A percentile compares a stretch with the other conserved stretches of the same genome.
Evolutionary conservation across 331 rosid species (phyloP).

Genomic region (Quercus lobata): DNA sequence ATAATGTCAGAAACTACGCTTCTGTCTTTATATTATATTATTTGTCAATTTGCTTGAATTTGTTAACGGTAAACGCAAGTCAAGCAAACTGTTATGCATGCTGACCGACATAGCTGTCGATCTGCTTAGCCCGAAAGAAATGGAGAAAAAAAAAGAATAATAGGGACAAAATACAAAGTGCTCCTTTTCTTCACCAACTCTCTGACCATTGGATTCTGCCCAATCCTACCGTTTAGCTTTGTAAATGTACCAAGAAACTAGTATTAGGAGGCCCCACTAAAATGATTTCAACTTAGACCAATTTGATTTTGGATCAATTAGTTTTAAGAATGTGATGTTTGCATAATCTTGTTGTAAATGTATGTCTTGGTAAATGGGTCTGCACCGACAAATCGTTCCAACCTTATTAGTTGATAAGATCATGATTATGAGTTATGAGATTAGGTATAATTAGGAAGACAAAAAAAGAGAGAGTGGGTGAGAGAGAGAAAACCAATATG

Average conservation of each 20-base stretch:
- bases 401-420: too few species aligned
- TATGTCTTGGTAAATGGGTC: not conserved
- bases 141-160: not conserved
- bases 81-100: slow-evolving; percentile 16
- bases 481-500: not conserved
- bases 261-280: slow-evolving; percentile 10
- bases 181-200: slow-evolving; percentile 36
- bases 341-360: not conserved
- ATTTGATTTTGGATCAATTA: slow-evolving; percentile 12
- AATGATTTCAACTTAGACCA: not conserved
- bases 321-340: slow-evolving; percentile 13
- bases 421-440: not conserved
- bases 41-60: slow-evolving; percentile 28
- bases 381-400: slow-evolving; percentile 15
- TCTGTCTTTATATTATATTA: not conserved
- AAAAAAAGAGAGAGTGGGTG: not conserved
- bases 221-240: slow-evolving; percentile 12
- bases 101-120: not conserved
- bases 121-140: not conserved
- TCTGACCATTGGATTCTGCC: slow-evolving; percentile 32
- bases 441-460: not conserved
- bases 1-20: not conserved
- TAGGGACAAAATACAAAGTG: not conserved
- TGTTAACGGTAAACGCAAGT: slow-evolving; percentile 28
- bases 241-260: slow-evolving; percentile 18